Base-by-base conservation (phyloP, 2,329 filamentous ascomycete species). In the Biscogniauxia sp. region DNA sequence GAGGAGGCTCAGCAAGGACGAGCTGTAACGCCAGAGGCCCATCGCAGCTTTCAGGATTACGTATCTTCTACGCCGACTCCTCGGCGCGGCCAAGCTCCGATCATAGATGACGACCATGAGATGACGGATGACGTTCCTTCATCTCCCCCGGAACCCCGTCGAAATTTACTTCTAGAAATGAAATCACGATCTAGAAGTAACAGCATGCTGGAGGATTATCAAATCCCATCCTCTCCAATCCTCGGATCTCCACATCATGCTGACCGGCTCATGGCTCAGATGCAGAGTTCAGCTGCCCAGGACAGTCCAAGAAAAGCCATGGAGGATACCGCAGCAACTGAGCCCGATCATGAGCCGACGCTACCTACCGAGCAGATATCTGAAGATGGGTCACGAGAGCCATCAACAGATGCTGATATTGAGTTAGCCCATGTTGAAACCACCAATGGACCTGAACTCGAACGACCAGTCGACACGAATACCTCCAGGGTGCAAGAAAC, bases 51-150 rank as follows among this genome's bases (percentile, higher is more conserved):
- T 58, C 78, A 83, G 52, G 80, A 84, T n/a, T 82, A 81, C 59
- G 77, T 88, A 37, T 81, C 79, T 20, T 85, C 82, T 6, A 88
- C 86, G 0, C 86, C 86, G 1, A 88, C 86, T 0, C 86, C 84
- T 4, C 78, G 84, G 53, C 82, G 84, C 37, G 83, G 82, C 20
- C 82, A 84, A 64, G 70, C 80, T 3, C 70, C 76, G 1, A 74
- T 86, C 49, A 75, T 80, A 1, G 74, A 78, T n/a, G 74, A 77
- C 26, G 78, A 82, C 50, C 74, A 75, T 19, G 80, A 79, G 54
- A 76, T 80, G 69, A 80, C 78, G 2, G 84, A 85, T 55, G 73
- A 74, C 56, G 79, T 82, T 3, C 82, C 84, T 9, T 88, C 85
- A 5, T 88, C 85, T 0, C 85, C 85, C 5, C 84, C 83, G 1